Evolutionary conservation across 2,329 filamentous ascomycete genomes (phyloP), one percentile per base, ranked within the genome.

Genomic region (Huntiella bhutanensis): DNA sequence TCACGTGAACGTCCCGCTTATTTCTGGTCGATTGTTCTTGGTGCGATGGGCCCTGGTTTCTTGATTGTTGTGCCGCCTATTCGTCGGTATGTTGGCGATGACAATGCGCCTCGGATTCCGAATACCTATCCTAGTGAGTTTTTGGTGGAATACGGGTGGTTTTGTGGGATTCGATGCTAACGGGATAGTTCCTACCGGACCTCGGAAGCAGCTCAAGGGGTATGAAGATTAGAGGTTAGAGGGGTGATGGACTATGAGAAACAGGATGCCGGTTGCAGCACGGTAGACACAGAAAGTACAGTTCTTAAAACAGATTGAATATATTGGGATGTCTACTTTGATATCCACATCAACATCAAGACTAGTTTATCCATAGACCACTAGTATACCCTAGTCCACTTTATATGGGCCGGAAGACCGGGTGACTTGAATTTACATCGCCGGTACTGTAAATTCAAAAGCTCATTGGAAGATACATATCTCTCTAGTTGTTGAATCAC

Each of bases 41-140:
- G 83, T 55, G 67, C 64, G 53, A 57, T 75, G 47, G 86, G 86
- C 8, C 91, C 88, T 33, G 62, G 82, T 48, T 65, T 74, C 49
- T 66, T 93, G 52, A 61, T 80, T 50, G 68, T 72, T 48, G 79
- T 84, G 1, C 86, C 87, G 38, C 81, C 84, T 41, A 67, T 92
- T 54, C 70, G 87, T 60, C 65, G 68, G 52, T 69, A 66, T 52
- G 62, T 93, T 48, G 87, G 87, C 55, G 85, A 94, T 60, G 65
- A 77, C 55, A 72, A 77, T 55, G 73, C 80, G 52, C 66, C 74
- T 52, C 73, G 69, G 48, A 77, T 96, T 53, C 91, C 91, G 32
- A 66, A 87, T 62, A 92, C 86, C 60, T 98, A 96, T 69, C 91
- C 91, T 51, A 75, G 88, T 96, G 74, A 61, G 84, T 73, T 33